Evolutionary conservation across 805 yeast species (phyloP).

Genomic region (Scheffersomyces lignosus): DNA sequence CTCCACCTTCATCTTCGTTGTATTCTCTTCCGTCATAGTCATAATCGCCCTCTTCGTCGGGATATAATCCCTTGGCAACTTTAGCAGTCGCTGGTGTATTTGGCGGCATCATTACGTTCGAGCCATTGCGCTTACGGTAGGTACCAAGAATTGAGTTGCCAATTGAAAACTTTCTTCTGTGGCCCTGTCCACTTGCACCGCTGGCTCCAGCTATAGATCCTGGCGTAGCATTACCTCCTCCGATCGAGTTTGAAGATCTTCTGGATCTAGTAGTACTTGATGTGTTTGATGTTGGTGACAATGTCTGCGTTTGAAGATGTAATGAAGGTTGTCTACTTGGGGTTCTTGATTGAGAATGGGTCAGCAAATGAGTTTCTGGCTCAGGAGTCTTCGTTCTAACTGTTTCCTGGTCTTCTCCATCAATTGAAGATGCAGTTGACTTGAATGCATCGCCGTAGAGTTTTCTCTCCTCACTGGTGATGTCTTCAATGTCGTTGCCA

Average conservation of each 20-base stretch:
- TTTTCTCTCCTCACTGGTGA: constrained; percentile 29
- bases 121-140: constrained; percentile 49
- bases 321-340: constrained; percentile 42
- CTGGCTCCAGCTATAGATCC: too few species aligned
- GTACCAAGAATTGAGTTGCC: constrained; percentile 55
- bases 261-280: constrained; percentile 27
- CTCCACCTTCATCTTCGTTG: constrained; percentile 36
- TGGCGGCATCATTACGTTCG: constrained; percentile 46
- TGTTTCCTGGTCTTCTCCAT: constrained; percentile 16
- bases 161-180: constrained; percentile 62
- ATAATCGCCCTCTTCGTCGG: constrained; percentile 27
- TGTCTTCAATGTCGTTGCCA: constrained; percentile 17
- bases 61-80: constrained; percentile 28
- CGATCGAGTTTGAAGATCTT: constrained; percentile 39
- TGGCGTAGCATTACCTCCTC: too few species aligned
- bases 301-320: constrained; percentile 26
- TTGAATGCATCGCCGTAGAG: constrained; percentile 43
- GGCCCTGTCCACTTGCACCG: too few species aligned
- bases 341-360: constrained; percentile 17
- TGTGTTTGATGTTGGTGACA: constrained; percentile 29
- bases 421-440: constrained; percentile 32
- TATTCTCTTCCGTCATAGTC: constrained; percentile 29
- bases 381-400: constrained; percentile 28
- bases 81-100: constrained; percentile 56
- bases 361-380: too few species aligned